Percentiles rank a stretch among this genome's conserved stretches.
Evolutionary conservation across 768 basidiomycete species (phyloP).

Genomic region (Tulasnella sp.): DNA sequence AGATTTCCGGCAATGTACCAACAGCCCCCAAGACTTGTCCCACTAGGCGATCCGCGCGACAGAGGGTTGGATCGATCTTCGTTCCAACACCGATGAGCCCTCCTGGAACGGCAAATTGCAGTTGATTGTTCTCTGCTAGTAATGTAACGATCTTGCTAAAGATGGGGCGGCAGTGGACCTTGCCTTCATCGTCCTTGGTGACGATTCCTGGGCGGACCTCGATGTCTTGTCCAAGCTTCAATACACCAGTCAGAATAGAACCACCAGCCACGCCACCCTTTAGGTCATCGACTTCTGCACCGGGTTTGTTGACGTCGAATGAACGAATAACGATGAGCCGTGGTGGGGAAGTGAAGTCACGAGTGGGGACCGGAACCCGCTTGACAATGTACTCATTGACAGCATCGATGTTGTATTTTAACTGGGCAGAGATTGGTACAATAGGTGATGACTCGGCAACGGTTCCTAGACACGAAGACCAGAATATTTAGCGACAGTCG

Average conservation of each 20-base stretch:
- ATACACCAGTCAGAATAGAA: constrained; percentile 87
- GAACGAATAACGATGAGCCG: constrained; percentile 97
- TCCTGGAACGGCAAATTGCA: constrained; percentile 94
- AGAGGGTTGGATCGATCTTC: constrained; percentile 91
- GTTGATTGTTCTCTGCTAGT: constrained; percentile 90
- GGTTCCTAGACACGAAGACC: constrained; percentile 56
- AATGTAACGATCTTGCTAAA: constrained; percentile 87
- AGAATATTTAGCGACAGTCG: constrained; percentile 8
- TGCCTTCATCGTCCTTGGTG: constrained; percentile 86
- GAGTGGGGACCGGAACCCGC: constrained; percentile 88
- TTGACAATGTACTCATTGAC: constrained; percentile 99
- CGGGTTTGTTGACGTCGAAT: constrained; percentile 99
- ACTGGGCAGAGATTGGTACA: constrained; percentile 96
- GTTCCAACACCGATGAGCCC: constrained; percentile 99
- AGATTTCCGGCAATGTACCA: constrained; percentile 90
- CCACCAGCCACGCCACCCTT: constrained; percentile 99
- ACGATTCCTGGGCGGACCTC: constrained; percentile 98
- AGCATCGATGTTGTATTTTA: constrained; percentile 99
- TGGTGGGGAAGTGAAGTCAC: constrained; percentile 88
- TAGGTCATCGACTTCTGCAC: constrained; percentile 92
- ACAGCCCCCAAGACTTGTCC: constrained; percentile 95
- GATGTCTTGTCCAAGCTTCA: constrained; percentile 86
- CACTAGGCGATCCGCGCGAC: constrained; percentile 93
- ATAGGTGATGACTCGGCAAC: constrained; percentile 97
- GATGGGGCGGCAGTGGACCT: constrained; percentile 89